These are phyloP conservation scores for Neofusicoccum sp. DNA, from an alignment of 2,329 filamentous ascomycete genomes.

Conservation along the genomic window DNA sequence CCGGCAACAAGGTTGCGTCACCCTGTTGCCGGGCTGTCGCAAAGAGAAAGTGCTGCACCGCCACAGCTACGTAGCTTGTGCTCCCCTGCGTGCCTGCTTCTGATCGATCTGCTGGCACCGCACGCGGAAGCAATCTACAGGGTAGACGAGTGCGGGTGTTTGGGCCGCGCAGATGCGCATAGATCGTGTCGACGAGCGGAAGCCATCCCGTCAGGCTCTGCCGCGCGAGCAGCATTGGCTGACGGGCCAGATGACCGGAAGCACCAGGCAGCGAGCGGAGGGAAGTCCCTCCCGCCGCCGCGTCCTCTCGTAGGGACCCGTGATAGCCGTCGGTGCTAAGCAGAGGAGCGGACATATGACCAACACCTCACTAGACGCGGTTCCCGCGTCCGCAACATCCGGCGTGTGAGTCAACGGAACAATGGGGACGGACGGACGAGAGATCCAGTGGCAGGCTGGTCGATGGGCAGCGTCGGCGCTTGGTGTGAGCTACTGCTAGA, in stretches of 20 bases:
- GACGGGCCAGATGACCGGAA: not conserved
- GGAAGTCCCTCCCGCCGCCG: not conserved
- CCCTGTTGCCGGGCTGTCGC: no score
- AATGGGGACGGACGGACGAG: not conserved
- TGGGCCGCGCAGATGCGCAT: not conserved
- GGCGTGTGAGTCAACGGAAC: not conserved
- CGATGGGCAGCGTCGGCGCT: not conserved
- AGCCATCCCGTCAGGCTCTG: slow-evolving; percentile 1
- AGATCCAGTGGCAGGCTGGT: not conserved
- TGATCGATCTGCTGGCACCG: not conserved
- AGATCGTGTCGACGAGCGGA: not conserved
- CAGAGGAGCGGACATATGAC: not conserved
- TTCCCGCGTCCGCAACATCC: not conserved
- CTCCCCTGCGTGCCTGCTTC: not conserved
- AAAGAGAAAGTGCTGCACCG: not conserved
- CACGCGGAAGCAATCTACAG: not conserved
- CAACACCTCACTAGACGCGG: not conserved
- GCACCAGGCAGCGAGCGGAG: not conserved
- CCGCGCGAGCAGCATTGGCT: not conserved
- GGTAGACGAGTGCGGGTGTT: not conserved
- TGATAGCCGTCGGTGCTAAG: not conserved
- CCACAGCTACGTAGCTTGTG: not conserved
- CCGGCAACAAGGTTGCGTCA: not conserved
- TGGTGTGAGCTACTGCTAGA: not conserved
- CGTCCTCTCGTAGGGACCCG: not conserved